Percentiles rank a stretch among this genome's conserved stretches.
These are phyloP conservation scores for Fusarium musae DNA, from an alignment of 2,329 filamentous ascomycete species.

Conservation along the genomic window DNA sequence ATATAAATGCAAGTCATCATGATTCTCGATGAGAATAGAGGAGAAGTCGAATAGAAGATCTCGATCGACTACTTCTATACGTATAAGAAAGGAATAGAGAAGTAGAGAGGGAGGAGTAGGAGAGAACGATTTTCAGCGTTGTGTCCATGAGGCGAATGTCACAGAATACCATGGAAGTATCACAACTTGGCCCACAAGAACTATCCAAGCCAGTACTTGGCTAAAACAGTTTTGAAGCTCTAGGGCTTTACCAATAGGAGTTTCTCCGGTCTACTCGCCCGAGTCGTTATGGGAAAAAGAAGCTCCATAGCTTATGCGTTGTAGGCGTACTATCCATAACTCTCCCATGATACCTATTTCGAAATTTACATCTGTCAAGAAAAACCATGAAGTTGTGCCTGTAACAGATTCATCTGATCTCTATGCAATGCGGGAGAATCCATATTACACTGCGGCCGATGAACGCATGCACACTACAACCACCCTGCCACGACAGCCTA, in stretches of 20 bases:
- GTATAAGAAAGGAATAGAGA: neutral
- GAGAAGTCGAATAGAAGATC: neutral
- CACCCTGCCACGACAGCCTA: neutral
- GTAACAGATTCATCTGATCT: neutral
- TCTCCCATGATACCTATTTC: neutral
- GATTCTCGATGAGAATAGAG: neutral
- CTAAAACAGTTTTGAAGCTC: neutral
- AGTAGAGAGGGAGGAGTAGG: neutral
- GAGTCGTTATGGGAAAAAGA: neutral
- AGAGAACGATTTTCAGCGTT: neutral
- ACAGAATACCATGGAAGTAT: neutral
- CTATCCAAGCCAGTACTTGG: neutral
- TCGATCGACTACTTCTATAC: conserved; percentile 1
- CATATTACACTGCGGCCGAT: neutral
- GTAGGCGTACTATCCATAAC: neutral
- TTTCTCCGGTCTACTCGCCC: neutral
- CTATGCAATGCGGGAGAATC: neutral
- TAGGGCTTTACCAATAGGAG: neutral
- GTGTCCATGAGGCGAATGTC: neutral
- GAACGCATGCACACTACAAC: neutral
- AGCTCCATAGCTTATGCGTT: neutral
- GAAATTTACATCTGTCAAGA: neutral
- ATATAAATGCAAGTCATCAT: neutral
- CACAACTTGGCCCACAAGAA: neutral
- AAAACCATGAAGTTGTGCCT: neutral